Evolutionary conservation across 225 moss, liverwort and hornwort species (phyloP).

Genomic region (Polytrichum commune): DNA sequence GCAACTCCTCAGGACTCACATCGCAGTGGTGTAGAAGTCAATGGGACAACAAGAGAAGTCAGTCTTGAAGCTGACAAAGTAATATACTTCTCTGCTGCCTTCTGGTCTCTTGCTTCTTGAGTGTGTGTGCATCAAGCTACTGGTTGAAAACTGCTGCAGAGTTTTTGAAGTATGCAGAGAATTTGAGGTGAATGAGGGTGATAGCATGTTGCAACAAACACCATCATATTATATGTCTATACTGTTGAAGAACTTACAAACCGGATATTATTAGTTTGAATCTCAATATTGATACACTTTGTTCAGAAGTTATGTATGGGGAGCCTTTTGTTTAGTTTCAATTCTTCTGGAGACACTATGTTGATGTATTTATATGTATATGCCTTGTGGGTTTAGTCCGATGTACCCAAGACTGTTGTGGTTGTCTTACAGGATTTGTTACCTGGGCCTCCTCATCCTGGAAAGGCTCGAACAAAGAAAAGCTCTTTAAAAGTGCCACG

Average conservation of each 20-base stretch:
- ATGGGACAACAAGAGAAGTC: slow-evolving; percentile 20
- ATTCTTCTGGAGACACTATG: too few relatives aligned
- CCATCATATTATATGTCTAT: too few relatives aligned
- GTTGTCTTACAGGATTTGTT: slow-evolving; percentile 23
- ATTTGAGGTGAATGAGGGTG: not conserved
- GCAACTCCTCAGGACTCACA: slow-evolving; percentile 25
- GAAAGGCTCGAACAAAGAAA: slow-evolving; percentile 48
- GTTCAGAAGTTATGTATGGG: too few relatives aligned
- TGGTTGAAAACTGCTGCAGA: not conserved
- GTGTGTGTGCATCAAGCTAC: not conserved
- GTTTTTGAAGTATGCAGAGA: not conserved
- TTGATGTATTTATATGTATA: not conserved
- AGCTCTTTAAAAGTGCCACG: slow-evolving; percentile 30
- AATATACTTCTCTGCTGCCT: slow-evolving; percentile 7
- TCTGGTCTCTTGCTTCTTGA: not conserved
- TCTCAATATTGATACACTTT: too few relatives aligned
- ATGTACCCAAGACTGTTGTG: too few relatives aligned
- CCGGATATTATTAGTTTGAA: too few relatives aligned
- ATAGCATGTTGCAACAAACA: not conserved
- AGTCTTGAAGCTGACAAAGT: slow-evolving; percentile 33
- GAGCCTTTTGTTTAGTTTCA: too few relatives aligned
- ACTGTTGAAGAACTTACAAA: too few relatives aligned
- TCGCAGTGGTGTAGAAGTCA: slow-evolving; percentile 20
- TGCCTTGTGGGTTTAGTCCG: not conserved
- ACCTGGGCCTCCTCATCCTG: slow-evolving; percentile 32